Evolutionary conservation across 1,284 basidiomycete genomes (phyloP).

Genomic region (Coniferiporia sulphurascens): DNA sequence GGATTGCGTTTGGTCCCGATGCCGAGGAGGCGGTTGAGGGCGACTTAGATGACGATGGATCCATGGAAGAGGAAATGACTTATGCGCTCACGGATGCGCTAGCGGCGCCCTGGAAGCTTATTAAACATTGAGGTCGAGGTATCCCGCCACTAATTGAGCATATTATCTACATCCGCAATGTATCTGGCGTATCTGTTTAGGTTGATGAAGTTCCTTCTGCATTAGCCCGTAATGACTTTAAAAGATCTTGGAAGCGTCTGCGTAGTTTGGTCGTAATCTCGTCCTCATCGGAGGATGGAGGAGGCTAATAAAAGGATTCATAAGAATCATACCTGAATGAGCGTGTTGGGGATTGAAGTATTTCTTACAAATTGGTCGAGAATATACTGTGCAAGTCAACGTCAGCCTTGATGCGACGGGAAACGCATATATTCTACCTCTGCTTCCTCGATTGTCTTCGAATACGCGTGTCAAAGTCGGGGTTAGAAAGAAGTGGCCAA

Average conservation of each 20-base stretch:
- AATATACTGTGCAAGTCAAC: conserved; percentile 22
- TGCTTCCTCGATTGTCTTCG: conserved; percentile 30
- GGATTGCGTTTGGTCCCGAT: conserved; percentile 11
- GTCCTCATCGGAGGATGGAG: conserved; percentile 26
- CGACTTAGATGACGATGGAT: background rate
- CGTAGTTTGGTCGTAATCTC: conserved; percentile 25
- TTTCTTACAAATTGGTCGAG: conserved; percentile 27
- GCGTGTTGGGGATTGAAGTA: background rate
- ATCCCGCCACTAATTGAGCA: background rate
- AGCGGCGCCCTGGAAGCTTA: background rate
- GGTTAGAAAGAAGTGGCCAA: background rate
- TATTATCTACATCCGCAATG: background rate
- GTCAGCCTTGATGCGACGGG: background rate
- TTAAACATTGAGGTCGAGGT: background rate
- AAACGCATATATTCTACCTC: conserved; percentile 19
- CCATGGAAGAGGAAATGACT: conserved; percentile 1
- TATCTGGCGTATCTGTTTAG: background rate
- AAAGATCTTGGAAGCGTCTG: conserved; percentile 25
- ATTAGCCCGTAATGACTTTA: conserved; percentile 24
- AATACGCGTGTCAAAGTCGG: background rate
- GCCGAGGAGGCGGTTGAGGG: background rate
- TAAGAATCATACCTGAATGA: background rate
- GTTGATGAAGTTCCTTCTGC: conserved; percentile 23
- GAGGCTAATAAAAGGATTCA: conserved; percentile 21
- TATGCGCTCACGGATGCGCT: conserved; percentile 4